These are phyloP conservation scores for Marsdenia floribunda DNA, from an alignment of 257 asterid genomes.

Conservation along the genomic window DNA sequence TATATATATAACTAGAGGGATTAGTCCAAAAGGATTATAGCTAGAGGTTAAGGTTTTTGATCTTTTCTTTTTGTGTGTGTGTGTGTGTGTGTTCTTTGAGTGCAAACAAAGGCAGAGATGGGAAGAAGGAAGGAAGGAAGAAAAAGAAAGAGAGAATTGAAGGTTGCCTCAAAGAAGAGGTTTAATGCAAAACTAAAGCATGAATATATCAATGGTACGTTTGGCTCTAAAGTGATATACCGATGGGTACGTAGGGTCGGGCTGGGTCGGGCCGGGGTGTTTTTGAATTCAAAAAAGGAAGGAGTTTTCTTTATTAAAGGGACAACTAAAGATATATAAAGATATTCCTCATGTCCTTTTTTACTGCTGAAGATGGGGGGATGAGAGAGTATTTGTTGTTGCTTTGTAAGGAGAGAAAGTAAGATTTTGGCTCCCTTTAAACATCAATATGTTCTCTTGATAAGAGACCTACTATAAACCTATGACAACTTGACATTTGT, in stretches of 20 bases:
- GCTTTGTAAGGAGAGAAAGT: constrained; percentile 37
- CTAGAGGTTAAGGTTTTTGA: too few relatives aligned
- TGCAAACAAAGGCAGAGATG: constrained; percentile 32
- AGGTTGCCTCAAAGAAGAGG: background rate
- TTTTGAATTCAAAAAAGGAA: constrained; percentile 44
- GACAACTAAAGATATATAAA: constrained; percentile 26
- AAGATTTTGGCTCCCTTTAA: constrained; percentile 30
- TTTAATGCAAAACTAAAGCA: background rate
- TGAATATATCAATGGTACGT: background rate
- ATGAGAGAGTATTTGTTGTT: constrained; percentile 6
- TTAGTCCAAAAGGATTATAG: too few relatives aligned
- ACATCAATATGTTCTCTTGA: constrained; percentile 4
- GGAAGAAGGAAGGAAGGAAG: background rate
- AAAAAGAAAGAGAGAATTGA: background rate
- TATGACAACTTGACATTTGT: background rate
- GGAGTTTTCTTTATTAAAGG: constrained; percentile 56
- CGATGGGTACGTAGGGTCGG: too few relatives aligned
- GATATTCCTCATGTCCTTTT: constrained; percentile 47
- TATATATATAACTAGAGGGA: too few relatives aligned
- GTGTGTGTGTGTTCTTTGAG: constrained; percentile 33
- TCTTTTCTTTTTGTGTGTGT: too few relatives aligned
- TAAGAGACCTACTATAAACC: background rate
- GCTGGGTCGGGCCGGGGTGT: background rate
- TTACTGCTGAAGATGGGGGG: constrained; percentile 17
- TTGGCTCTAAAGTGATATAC: background rate